phyloP scores from a whole-genome alignment of 768 basidiomycete genomes.

The Phaffia australis region DNA sequence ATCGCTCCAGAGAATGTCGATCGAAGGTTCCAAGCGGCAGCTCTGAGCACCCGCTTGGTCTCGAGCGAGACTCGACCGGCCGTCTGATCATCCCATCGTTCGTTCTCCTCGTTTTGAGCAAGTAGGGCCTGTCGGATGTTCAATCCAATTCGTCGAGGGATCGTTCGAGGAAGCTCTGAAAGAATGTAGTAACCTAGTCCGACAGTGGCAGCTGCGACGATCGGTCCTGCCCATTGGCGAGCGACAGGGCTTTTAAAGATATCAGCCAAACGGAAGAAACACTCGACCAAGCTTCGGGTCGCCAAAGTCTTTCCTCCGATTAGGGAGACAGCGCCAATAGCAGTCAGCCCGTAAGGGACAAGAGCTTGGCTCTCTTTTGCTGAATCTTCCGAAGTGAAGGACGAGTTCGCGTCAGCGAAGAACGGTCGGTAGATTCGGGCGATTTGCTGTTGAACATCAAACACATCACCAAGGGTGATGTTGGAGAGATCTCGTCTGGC shows the following conservation, averaged over 20 bases:
- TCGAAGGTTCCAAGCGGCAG: conserved; percentile 80
- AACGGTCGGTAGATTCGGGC: conserved; percentile 41
- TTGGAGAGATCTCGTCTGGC: conserved; percentile 66
- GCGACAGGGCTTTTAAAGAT: conserved; percentile 60
- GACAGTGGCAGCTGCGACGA: conserved; percentile 62
- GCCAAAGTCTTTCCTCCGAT: conserved; percentile 74
- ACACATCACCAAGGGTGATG: conserved; percentile 68
- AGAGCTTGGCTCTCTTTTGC: conserved; percentile 55
- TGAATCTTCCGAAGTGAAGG: conserved; percentile 40
- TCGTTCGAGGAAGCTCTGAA: conserved; percentile 71
- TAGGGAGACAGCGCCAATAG: conserved; percentile 72
- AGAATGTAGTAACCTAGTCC: conserved; percentile 71
- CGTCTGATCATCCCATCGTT: conserved; percentile 51
- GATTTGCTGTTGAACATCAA: conserved; percentile 74
- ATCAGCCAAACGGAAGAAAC: conserved; percentile 61
- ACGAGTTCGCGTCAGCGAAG: background rate
- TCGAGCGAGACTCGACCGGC: conserved; percentile 63
- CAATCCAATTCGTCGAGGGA: conserved; percentile 81
- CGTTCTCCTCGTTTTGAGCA: conserved; percentile 36
- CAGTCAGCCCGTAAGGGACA: conserved; percentile 36
- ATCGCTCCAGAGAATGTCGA: conserved; percentile 69
- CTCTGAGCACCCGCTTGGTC: conserved; percentile 81
- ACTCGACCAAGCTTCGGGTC: conserved; percentile 63
- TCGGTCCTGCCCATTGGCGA: conserved; percentile 77
- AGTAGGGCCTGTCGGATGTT: conserved; percentile 54